A percentile compares a stretch with the other conserved stretches of the same genome.
phyloP scores from a whole-genome alignment of 2,329 filamentous ascomycete genomes.

The Fusarium sp. region DNA sequence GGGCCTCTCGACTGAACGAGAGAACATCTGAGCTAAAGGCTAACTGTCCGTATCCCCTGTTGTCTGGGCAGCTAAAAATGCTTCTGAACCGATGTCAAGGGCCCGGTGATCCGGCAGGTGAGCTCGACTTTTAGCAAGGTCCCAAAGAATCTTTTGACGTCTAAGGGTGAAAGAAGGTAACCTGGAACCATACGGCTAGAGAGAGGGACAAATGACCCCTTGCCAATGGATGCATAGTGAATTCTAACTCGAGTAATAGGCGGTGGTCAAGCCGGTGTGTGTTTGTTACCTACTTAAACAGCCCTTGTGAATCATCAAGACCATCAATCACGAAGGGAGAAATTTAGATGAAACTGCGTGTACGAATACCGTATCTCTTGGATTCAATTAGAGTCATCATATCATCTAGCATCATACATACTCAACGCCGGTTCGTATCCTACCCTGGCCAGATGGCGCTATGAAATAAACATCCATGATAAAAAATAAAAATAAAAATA shows the following conservation, averaged over 20 bases:
- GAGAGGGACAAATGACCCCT: slow-evolving; percentile 32
- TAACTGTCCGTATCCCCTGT: slow-evolving; percentile 22
- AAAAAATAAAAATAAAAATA: not conserved
- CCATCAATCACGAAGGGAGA: slow-evolving; percentile 26
- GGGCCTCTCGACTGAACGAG: slow-evolving; percentile 24
- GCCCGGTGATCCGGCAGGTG: slow-evolving; percentile 22
- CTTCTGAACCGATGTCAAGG: slow-evolving; percentile 26
- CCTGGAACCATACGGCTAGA: not conserved
- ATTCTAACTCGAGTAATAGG: slow-evolving; percentile 9
- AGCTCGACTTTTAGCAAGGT: not conserved
- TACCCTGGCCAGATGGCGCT: not conserved
- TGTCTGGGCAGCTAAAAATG: slow-evolving; percentile 32
- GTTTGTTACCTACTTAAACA: not conserved
- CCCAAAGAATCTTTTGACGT: slow-evolving; percentile 19
- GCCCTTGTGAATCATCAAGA: slow-evolving; percentile 5
- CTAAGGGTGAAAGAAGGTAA: not conserved
- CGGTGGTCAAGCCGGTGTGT: not conserved
- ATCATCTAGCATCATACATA: slow-evolving; percentile 1
- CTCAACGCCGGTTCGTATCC: not conserved
- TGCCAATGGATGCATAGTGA: slow-evolving; percentile 7
- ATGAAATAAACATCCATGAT: not conserved
- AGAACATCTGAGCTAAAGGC: not conserved
- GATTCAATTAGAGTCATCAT: slow-evolving; percentile 3
- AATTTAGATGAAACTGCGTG: not conserved
- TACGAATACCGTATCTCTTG: slow-evolving; percentile 1